Conservation (phyloP, 306 rosid species). For the Alnus glutinosa region DNA sequence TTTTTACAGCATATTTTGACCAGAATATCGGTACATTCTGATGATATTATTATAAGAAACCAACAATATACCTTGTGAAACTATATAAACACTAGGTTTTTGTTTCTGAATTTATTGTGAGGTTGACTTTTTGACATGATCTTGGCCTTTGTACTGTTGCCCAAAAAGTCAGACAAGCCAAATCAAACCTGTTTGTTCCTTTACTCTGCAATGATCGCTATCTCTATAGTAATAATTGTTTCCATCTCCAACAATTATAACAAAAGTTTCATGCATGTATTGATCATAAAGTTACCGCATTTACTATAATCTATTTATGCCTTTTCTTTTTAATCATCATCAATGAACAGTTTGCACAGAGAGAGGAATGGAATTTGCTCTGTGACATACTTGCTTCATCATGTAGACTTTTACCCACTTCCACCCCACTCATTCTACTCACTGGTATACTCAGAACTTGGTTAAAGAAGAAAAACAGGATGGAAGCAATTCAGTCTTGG, state of each 20-base stretch:
- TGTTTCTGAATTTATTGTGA: neutral
- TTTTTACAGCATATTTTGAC: conserved; percentile 1
- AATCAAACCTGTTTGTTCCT: neutral
- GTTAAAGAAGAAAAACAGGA: neutral
- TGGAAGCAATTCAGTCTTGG: conserved; percentile 79
- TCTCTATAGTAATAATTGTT: neutral
- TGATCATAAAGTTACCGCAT: conserved; percentile 12
- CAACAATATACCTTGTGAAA: neutral
- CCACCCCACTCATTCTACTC: no score
- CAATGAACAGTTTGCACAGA: conserved; percentile 79
- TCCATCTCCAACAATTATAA: neutral
- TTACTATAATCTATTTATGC: neutral
- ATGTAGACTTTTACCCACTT: no score
- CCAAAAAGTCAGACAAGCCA: conserved; percentile 1
- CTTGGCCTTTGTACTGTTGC: neutral
- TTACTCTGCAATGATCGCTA: neutral
- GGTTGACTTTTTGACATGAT: neutral
- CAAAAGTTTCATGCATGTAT: neutral
- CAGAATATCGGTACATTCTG: neutral
- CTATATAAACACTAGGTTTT: neutral
- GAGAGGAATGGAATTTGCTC: conserved; percentile 77
- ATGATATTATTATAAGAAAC: neutral
- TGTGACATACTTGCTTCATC: conserved; percentile 50
- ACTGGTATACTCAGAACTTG: no score
- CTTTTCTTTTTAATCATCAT: conserved; percentile 19